Evolutionary conservation across 257 asterid species (phyloP).

Genomic region (Solanum sejunctum): DNA sequence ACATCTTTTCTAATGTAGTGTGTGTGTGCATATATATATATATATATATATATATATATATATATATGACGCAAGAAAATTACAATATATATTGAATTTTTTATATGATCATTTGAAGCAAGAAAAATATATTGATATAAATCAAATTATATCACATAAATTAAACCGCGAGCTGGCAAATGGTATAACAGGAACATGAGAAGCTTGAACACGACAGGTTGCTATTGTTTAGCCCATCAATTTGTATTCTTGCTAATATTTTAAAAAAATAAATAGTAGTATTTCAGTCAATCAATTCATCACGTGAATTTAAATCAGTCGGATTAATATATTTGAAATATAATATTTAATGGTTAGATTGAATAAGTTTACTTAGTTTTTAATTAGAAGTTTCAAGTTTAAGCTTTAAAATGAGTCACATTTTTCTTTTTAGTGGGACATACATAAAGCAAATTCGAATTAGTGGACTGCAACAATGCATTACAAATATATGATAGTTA

Average conservation of each 20-base stretch:
- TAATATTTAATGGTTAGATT: not conserved
- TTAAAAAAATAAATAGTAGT: not conserved
- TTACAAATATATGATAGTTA: not conserved
- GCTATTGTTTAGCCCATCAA: not conserved
- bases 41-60: too few relatives aligned
- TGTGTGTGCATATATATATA: too few relatives aligned
- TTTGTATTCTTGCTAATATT: not conserved
- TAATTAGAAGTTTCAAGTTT: not conserved
- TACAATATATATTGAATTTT: too few relatives aligned
- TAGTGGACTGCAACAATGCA: not conserved
- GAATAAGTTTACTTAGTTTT: not conserved
- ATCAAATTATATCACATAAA: not conserved
- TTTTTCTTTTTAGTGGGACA: not conserved
- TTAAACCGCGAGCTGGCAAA: not conserved
- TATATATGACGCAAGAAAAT: too few relatives aligned
- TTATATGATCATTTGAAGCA: too few relatives aligned
- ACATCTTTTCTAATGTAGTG: too few relatives aligned
- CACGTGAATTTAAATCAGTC: not conserved
- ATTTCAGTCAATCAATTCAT: not conserved
- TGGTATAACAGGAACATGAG: not conserved
- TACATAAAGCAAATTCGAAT: not conserved
- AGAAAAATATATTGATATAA: too few relatives aligned
- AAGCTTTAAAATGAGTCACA: not conserved
- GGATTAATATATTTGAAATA: rapidly evolving
- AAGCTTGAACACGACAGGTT: not conserved